phyloP scores from a whole-genome alignment of 2,329 filamentous ascomycete genomes.

The Hypoxylon sp. region DNA sequence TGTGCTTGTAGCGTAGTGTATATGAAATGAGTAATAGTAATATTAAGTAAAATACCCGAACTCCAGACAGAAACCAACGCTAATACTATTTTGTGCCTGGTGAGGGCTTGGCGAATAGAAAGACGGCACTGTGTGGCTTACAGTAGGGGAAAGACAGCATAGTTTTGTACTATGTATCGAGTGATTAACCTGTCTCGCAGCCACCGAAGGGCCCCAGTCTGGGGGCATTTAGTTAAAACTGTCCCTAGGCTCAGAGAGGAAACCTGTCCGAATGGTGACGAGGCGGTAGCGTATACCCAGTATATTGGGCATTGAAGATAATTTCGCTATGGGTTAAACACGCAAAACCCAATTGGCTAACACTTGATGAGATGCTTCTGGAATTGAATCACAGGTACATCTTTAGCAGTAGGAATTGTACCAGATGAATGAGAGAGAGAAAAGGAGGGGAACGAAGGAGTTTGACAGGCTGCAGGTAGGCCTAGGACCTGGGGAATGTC shows the following conservation, averaged over 20 bases:
- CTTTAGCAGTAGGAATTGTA: conserved; percentile 5
- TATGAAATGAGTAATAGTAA: conserved; percentile 42
- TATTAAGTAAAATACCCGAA: conserved; percentile 41
- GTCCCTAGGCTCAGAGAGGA: conserved; percentile 40
- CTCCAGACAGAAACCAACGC: conserved; percentile 30
- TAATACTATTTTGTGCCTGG: conserved; percentile 34
- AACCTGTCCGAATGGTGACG: conserved; percentile 34
- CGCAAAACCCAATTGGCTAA: conserved; percentile 30
- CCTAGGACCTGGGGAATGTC: conserved; percentile 44
- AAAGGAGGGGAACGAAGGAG: conserved; percentile 1
- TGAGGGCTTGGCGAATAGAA: conserved; percentile 21
- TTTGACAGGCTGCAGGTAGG: too few species aligned
- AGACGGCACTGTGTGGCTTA: conserved; percentile 36
- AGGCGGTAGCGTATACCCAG: conserved; percentile 13
- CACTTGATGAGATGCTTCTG: conserved; percentile 17
- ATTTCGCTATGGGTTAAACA: conserved; percentile 29
- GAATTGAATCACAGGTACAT: conserved; percentile 28
- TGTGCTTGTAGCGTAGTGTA: conserved; percentile 20
- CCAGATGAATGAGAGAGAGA: conserved; percentile 10
- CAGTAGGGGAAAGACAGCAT: conserved; percentile 31
- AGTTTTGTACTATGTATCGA: conserved; percentile 25
- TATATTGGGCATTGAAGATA: conserved; percentile 33
- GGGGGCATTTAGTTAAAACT: conserved; percentile 28
- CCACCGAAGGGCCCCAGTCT: conserved; percentile 35
- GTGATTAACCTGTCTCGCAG: conserved; percentile 38